Evolutionary conservation across 2,329 filamentous ascomycete species (phyloP), one percentile per base, ranked within the genome.

Genomic region (Talaromyces sp.): DNA sequence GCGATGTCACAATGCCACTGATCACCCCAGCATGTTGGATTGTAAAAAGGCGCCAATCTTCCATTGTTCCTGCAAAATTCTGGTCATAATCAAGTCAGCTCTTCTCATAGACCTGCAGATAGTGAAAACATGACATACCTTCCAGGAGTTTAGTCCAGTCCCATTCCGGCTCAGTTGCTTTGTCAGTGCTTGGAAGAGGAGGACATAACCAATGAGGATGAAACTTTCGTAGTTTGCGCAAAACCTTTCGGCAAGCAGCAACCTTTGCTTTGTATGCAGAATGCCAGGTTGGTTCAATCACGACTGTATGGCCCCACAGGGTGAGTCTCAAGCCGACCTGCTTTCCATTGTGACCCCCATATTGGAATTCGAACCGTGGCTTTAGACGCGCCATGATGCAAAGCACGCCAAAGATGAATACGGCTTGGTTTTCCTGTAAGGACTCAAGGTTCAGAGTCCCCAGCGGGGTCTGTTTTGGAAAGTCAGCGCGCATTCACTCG

Each of bases 391-490:
- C 60, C 43, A 68, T 61, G 6, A 65, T 51, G 1, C 57, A 51
- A 5, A 74, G 39, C 1, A 70, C 61, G 10, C 67, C 68, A 48
- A 72, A 73, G 47, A 59, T 66, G 16, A 70, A 74, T 5, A 73
- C 39, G 1, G 65, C 57, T 17, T 64, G 54, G 4, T 56, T 47
- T n/a, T 48, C 44, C 8, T 47, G 51, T 42, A 70, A 30, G 2
- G 19, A 37, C 2, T 39, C 36, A 27, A 59, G 11, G 13, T 54
- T 46, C 8, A 62, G 14, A n/a, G 47, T 43, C 6, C 41, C 51
- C 2, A 65, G 39, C 16, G 10, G 20, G n/a, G 41, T 40, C 39
- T 44, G 53, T 16, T 20, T 16, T 20, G 45, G 5, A 3, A 52
- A 20, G 5, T 57, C 52, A 39, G 35, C 30, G 2, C 33, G 33